phyloP scores from a whole-genome alignment of 2,329 filamentous ascomycete species.

The Botrytis tulipae region DNA sequence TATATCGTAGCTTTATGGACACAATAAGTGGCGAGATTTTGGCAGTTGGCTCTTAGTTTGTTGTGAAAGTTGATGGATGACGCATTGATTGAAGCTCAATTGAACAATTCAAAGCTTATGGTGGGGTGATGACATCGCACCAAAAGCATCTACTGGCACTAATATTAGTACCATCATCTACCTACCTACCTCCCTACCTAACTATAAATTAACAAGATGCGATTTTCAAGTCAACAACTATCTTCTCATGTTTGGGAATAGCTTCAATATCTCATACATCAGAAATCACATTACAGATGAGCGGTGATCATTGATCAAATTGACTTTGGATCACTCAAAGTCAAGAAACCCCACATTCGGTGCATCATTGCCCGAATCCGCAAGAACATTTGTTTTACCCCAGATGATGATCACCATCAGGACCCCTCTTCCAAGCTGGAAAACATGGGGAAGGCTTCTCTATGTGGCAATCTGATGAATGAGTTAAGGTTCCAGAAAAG shows the following conservation, averaged over 20 bases:
- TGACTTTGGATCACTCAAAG: neutral
- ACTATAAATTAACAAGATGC: no score
- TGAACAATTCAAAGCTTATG: slow-evolving; percentile 5
- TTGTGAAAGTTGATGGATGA: slow-evolving; percentile 20
- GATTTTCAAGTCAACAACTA: neutral
- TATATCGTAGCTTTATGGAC: neutral
- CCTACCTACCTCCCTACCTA: neutral
- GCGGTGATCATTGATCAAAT: neutral
- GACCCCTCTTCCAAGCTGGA: slow-evolving; percentile 21
- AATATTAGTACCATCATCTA: neutral
- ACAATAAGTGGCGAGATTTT: neutral
- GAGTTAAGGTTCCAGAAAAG: slow-evolving; percentile 8
- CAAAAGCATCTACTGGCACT: neutral
- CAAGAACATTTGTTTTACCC: slow-evolving; percentile 5
- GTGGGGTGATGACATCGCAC: neutral
- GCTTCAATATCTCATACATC: neutral
- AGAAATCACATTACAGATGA: neutral
- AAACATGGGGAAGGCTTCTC: slow-evolving; percentile 7
- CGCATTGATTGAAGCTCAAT: slow-evolving; percentile 6
- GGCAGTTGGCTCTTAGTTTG: neutral
- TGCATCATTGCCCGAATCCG: slow-evolving; percentile 13
- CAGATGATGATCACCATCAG: neutral
- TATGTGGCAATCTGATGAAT: neutral
- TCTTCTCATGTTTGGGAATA: neutral
- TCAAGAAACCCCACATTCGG: slow-evolving; percentile 7